These are phyloP conservation scores for Colletotrichum navitas DNA, from an alignment of 2,329 filamentous ascomycete genomes.

Conservation along the genomic window DNA sequence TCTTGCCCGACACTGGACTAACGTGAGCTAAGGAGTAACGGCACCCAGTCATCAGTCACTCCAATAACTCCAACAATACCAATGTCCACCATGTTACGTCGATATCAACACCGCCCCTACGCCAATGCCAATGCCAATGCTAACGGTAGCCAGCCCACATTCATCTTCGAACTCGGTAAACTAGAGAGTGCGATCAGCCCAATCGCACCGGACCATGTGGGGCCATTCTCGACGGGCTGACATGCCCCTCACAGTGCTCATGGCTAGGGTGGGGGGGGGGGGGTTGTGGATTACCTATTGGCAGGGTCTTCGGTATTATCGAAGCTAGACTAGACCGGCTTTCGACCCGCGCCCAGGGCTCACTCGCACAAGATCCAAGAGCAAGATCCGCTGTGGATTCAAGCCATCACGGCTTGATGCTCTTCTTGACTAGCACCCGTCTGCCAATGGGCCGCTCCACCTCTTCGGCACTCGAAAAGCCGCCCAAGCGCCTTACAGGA, in stretches of 20 bases:
- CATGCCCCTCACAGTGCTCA: conserved; percentile 27
- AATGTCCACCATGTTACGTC: conserved; percentile 1
- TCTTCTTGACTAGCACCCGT: conserved; percentile 40
- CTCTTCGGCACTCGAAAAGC: conserved; percentile 40
- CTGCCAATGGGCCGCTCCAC: conserved; percentile 37
- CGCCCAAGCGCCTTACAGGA: conserved; percentile 39
- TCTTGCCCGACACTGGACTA: conserved; percentile 10
- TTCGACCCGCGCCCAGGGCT: conserved; percentile 34
- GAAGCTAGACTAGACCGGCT: conserved; percentile 39
- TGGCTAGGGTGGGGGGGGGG: conserved; percentile 13
- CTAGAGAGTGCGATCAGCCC: conserved; percentile 38
- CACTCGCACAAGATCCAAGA: conserved; percentile 39
- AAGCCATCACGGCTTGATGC: conserved; percentile 32
- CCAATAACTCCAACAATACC: conserved; percentile 10
- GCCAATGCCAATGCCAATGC: conserved; percentile 15
- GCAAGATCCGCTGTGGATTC: conserved; percentile 40
- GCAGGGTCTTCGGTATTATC: conserved; percentile 31
- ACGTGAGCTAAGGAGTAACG: not conserved
- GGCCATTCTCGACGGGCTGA: conserved; percentile 15
- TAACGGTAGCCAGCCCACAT: conserved; percentile 21
- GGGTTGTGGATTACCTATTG: conserved; percentile 6
- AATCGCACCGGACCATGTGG: conserved; percentile 36
- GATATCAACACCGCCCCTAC: conserved; percentile 11
- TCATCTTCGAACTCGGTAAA: conserved; percentile 40
- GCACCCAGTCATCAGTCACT: conserved; percentile 20